Evolutionary conservation across 345 rosid genomes (phyloP).

Genomic region (Sonneratia caseolaris): DNA sequence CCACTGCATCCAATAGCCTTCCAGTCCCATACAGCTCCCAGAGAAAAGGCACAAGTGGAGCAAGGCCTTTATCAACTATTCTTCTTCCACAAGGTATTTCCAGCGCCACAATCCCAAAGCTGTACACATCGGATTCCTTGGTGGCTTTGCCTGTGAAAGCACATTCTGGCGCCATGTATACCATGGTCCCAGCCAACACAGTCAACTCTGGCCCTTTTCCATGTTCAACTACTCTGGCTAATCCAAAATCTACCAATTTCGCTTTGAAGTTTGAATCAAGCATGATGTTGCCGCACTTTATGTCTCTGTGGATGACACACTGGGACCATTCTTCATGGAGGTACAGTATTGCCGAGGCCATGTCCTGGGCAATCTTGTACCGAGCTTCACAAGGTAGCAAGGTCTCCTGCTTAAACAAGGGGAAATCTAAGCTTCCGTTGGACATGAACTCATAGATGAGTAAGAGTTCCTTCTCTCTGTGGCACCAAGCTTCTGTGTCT

Average conservation of each 20-base stretch:
- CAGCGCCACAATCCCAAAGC: neutral
- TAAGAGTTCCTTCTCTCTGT: neutral
- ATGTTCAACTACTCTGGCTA: neutral
- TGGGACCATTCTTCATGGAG: constrained; percentile 6
- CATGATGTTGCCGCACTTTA: constrained; percentile 5
- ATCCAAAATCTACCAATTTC: neutral
- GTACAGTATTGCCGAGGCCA: neutral
- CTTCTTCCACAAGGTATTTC: constrained; percentile 2
- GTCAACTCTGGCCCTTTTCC: constrained; percentile 1
- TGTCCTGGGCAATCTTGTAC: constrained; percentile 1
- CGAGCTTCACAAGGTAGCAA: constrained; percentile 1
- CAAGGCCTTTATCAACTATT: neutral
- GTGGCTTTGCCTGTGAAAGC: neutral
- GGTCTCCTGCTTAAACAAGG: neutral
- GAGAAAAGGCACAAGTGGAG: neutral
- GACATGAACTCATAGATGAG: constrained; percentile 12
- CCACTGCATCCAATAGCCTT: neutral
- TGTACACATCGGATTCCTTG: constrained; percentile 4
- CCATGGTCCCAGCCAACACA: neutral
- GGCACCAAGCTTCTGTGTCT: constrained; percentile 8
- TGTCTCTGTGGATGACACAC: constrained; percentile 7
- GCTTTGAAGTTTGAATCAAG: constrained; percentile 4
- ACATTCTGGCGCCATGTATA: constrained; percentile 4
- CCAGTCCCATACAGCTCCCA: constrained; percentile 6
- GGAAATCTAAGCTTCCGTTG: constrained; percentile 11